phyloP scores from a whole-genome alignment of 2,329 filamentous ascomycete species.

The Claviceps arundinis region DNA sequence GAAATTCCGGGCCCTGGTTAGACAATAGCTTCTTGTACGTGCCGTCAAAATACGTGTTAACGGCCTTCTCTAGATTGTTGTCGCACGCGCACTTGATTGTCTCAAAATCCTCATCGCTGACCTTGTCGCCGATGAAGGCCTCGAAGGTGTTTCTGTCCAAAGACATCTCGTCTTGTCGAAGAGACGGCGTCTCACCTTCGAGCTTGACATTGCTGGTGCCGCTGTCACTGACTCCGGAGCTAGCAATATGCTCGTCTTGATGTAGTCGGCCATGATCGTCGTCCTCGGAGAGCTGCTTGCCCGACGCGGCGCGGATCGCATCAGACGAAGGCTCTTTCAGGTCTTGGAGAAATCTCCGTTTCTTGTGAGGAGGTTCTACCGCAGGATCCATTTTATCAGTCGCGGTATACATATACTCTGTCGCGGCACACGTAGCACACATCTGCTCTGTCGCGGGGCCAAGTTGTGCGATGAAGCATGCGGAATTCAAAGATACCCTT shows the following conservation, averaged over 20 bases:
- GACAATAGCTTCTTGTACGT: conserved; percentile 42
- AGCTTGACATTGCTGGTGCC: conserved; percentile 3
- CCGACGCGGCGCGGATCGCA: conserved; percentile 11
- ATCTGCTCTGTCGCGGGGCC: conserved; percentile 18
- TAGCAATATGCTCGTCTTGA: conserved; percentile 6
- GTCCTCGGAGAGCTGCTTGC: conserved; percentile 15
- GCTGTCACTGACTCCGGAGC: conserved; percentile 8
- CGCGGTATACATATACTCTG: too few species aligned
- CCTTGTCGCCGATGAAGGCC: conserved; percentile 43
- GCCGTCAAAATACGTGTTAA: conserved; percentile 59
- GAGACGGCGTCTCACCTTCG: conserved; percentile 6
- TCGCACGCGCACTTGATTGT: conserved; percentile 41
- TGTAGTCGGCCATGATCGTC: conserved; percentile 10
- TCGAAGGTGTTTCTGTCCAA: conserved; percentile 49
- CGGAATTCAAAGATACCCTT: neutral
- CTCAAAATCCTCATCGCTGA: conserved; percentile 33
- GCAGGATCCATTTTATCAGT: conserved; percentile 17
- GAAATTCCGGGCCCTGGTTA: conserved; percentile 11
- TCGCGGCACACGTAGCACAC: too few species aligned
- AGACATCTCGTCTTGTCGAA: conserved; percentile 16
- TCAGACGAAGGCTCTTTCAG: conserved; percentile 18
- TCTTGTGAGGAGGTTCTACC: conserved; percentile 32
- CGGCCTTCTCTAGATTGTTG: conserved; percentile 45
- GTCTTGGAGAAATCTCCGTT: conserved; percentile 25
- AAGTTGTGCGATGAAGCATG: conserved; percentile 22